Evolutionary conservation across 2,329 filamentous ascomycete genomes (phyloP).

Genomic region (Cladosporium sp.): DNA sequence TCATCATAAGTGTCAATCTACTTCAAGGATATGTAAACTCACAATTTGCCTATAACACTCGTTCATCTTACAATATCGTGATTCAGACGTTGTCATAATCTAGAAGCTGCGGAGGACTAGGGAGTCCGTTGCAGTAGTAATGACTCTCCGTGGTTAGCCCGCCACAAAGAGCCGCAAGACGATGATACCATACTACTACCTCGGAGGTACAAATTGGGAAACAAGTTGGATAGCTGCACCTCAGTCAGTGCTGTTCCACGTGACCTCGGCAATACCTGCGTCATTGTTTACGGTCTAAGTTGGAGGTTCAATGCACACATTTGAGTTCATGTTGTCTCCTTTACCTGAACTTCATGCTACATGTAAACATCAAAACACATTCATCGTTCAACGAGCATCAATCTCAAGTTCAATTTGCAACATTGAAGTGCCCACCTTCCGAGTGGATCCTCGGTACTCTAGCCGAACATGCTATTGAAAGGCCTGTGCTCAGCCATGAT

Average conservation of each 20-base stretch:
- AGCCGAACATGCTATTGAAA: not conserved
- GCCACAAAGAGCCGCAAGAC: not conserved
- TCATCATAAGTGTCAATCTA: no score
- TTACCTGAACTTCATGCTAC: not conserved
- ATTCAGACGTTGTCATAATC: no score
- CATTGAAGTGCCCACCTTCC: not conserved
- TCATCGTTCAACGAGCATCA: not conserved
- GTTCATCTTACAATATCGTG: no score
- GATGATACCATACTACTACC: not conserved
- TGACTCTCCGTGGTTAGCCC: not conserved
- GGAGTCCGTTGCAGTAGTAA: no score
- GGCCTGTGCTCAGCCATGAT: conserved; percentile 12
- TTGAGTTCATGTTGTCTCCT: not conserved
- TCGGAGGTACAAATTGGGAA: not conserved
- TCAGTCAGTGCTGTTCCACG: not conserved
- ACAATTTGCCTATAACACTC: no score
- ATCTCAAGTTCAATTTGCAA: not conserved
- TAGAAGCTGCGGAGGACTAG: no score
- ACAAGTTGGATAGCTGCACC: not conserved
- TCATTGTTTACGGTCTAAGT: not conserved
- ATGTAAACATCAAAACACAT: no score
- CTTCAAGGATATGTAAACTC: no score
- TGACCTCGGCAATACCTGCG: not conserved
- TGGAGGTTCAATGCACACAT: not conserved
- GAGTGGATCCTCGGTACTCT: not conserved